A percentile compares a stretch with the other conserved stretches of the same genome.
Evolutionary conservation across 805 yeast species (phyloP).

Genomic region (Candida chauliodis): DNA sequence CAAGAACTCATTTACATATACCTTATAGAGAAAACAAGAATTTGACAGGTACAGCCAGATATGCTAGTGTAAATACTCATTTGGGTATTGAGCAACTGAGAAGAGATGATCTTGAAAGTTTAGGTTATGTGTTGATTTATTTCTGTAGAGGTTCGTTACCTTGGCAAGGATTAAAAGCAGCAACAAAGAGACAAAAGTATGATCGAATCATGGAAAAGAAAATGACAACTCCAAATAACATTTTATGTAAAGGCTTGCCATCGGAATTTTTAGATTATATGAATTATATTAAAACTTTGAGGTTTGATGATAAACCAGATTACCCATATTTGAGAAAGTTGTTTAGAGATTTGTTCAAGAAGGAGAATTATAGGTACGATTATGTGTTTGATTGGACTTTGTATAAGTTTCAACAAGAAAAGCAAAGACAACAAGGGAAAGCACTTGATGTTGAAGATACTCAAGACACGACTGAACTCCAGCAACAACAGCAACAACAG

Average conservation of each 20-base stretch:
- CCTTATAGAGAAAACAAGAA: constrained; percentile 96
- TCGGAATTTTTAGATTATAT: constrained; percentile 83
- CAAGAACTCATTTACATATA: constrained; percentile 88
- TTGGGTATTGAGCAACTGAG: constrained; percentile 95
- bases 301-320: constrained; percentile 97
- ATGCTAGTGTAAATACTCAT: constrained; percentile 93
- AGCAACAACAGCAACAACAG: constrained; percentile 13
- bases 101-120: constrained; percentile 92
- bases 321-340: constrained; percentile 83
- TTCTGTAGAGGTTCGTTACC: constrained; percentile 95
- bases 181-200: constrained; percentile 93
- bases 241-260: constrained; percentile 88
- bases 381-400: constrained; percentile 97
- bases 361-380: constrained; percentile 88
- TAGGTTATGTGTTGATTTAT: constrained; percentile 91
- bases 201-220: constrained; percentile 95
- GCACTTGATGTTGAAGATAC: constrained; percentile 23
- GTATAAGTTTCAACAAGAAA: constrained; percentile 65
- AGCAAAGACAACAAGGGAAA: constrained; percentile 45
- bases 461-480: constrained; percentile 14
- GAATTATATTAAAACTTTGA: constrained; percentile 81
- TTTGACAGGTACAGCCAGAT: constrained; percentile 95
- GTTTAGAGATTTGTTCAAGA: constrained; percentile 82
- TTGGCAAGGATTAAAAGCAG: constrained; percentile 98
- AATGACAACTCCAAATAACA: constrained; percentile 82